A percentile compares a stretch with the other conserved stretches of the same genome.
These are phyloP conservation scores for Cytospora paraplurivora DNA, from an alignment of 2,329 filamentous ascomycete genomes.

Conservation along the genomic window DNA sequence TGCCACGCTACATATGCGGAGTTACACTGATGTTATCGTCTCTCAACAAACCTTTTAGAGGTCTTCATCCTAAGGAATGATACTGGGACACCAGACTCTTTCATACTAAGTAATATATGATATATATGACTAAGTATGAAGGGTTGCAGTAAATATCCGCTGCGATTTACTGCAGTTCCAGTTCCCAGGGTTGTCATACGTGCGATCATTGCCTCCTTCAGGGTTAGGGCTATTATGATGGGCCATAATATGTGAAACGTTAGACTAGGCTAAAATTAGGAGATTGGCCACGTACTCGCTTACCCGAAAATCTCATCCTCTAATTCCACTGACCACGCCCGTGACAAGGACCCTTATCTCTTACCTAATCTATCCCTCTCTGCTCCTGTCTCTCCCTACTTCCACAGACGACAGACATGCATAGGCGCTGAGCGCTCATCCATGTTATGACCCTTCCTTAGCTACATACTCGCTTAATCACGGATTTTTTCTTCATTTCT, in stretches of 20 bases:
- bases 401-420: constrained; percentile 6
- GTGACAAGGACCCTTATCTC: constrained; percentile 6
- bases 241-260: background rate
- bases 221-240: background rate
- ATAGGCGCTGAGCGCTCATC: constrained; percentile 5
- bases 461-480: background rate
- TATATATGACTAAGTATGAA: no score
- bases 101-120: no score
- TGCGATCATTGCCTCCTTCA: background rate
- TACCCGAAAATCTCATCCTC: constrained; percentile 4
- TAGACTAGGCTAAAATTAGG: constrained; percentile 14
- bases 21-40: no score
- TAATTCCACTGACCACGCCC: background rate
- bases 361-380: constrained; percentile 13
- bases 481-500: background rate
- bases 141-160: no score
- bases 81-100: no score
- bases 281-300: constrained; percentile 29
- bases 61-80: no score
- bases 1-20: no score
- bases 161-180: no score
- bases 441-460: constrained; percentile 5
- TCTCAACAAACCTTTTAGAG: no score
- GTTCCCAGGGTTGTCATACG: no score
- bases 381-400: background rate